These are phyloP conservation scores for Candida sakaeoensis DNA, from an alignment of 805 yeast genomes.

Conservation along the genomic window DNA sequence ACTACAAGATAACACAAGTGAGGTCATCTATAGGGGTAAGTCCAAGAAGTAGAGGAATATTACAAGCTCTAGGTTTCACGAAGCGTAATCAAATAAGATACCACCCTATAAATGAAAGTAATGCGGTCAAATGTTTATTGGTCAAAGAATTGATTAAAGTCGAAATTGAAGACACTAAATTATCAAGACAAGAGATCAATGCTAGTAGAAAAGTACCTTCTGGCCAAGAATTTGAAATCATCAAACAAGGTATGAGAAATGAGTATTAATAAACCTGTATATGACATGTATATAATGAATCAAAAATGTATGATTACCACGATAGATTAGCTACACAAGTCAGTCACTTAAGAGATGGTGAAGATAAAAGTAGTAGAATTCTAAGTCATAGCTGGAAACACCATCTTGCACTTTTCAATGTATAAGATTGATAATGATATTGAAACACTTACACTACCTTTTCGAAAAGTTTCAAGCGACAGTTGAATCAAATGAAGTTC, in stretches of 20 bases:
- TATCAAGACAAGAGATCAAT: slow-evolving; percentile 51
- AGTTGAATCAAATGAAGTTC: no score
- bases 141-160: slow-evolving; percentile 87
- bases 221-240: slow-evolving; percentile 43
- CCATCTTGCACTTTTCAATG: no score
- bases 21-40: slow-evolving; percentile 89
- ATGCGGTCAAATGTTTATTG: slow-evolving; percentile 79
- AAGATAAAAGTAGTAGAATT: no score
- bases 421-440: neutral
- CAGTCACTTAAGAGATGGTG: neutral
- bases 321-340: neutral
- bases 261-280: neutral
- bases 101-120: slow-evolving; percentile 67
- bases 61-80: slow-evolving; percentile 69
- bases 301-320: slow-evolving; percentile 1
- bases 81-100: slow-evolving; percentile 72
- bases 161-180: slow-evolving; percentile 57
- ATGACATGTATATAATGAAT: neutral
- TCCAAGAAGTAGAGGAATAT: slow-evolving; percentile 56
- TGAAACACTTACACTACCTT: neutral
- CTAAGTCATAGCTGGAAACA: no score
- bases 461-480: no score
- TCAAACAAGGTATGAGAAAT: slow-evolving; percentile 6
- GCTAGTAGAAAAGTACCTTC: slow-evolving; percentile 57
- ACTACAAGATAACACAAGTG: slow-evolving; percentile 62